phyloP scores from a whole-genome alignment of 2,329 filamentous ascomycete species.

The Madurella fahalii region DNA sequence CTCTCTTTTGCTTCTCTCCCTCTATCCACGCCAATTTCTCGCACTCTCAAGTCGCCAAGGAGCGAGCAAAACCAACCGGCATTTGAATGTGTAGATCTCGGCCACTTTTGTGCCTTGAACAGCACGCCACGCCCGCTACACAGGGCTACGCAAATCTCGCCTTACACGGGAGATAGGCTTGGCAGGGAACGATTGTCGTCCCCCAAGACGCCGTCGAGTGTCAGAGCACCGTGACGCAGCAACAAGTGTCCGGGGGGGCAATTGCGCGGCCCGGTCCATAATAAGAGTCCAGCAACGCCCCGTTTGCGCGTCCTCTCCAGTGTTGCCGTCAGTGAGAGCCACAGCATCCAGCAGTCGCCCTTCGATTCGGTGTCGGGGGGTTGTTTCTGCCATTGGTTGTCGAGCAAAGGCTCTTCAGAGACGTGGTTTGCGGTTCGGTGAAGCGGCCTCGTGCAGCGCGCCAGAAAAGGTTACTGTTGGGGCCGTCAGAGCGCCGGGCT shows the following conservation, averaged over 20 bases:
- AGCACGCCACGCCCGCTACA: constrained; percentile 22
- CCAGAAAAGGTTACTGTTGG: no score
- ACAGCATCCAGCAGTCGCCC: constrained; percentile 3
- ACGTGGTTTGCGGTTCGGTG: constrained; percentile 14
- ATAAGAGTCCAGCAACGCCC: not conserved
- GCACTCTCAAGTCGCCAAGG: constrained; percentile 18
- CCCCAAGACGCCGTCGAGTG: constrained; percentile 12
- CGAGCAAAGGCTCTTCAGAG: constrained; percentile 3
- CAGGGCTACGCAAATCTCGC: constrained; percentile 27
- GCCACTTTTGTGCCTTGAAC: constrained; percentile 20
- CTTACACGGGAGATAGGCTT: constrained; percentile 19
- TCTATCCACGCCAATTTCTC: not conserved
- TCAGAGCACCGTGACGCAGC: constrained; percentile 8
- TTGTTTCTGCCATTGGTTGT: not conserved
- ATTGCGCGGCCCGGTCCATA: constrained; percentile 2
- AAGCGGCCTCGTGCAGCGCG: not conserved
- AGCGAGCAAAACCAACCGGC: constrained; percentile 17
- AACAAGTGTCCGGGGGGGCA: constrained; percentile 1
- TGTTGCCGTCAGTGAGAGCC: not conserved
- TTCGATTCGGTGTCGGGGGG: not conserved
- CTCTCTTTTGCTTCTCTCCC: constrained; percentile 8
- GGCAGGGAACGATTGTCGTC: constrained; percentile 23
- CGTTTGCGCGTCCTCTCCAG: not conserved
- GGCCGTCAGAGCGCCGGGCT: no score
- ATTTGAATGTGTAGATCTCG: constrained; percentile 26